Evolutionary conservation across 225 moss, liverwort and hornwort genomes (phyloP).

Genomic region (Physcomitrium patens): DNA sequence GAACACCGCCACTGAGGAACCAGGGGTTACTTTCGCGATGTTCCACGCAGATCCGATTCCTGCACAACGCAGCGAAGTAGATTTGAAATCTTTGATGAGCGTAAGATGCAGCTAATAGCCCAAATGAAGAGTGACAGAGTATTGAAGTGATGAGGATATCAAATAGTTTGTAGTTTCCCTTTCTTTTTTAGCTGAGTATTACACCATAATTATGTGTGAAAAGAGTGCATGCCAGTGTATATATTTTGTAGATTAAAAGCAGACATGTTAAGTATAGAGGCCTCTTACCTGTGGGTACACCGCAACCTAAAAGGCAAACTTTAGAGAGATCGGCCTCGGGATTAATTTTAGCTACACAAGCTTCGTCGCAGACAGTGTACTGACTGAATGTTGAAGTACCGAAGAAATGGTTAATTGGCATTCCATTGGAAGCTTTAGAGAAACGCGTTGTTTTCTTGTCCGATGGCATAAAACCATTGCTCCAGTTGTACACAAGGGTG

Average conservation of each 20-base stretch:
- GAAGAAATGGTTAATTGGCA: slow-evolving; percentile 38
- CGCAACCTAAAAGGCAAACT: slow-evolving; percentile 62
- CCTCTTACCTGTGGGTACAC: slow-evolving; percentile 58
- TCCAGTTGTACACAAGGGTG: slow-evolving; percentile 37
- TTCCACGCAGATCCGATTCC: slow-evolving; percentile 73
- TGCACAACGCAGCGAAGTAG: slow-evolving; percentile 8
- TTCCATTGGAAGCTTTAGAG: slow-evolving; percentile 32
- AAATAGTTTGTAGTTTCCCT: not conserved
- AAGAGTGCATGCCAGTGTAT: too few relatives aligned
- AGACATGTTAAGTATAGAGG: not conserved
- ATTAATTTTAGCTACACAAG: slow-evolving; percentile 49
- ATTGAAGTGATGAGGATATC: not conserved
- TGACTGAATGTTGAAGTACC: slow-evolving; percentile 63
- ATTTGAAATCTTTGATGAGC: not conserved
- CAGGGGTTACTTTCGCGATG: slow-evolving; percentile 56
- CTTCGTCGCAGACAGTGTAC: slow-evolving; percentile 63
- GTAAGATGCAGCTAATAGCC: too few relatives aligned
- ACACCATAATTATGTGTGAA: too few relatives aligned
- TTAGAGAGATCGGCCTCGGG: slow-evolving; percentile 48
- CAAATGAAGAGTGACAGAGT: not conserved
- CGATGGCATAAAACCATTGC: slow-evolving; percentile 36
- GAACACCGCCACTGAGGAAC: slow-evolving; percentile 68
- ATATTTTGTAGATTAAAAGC: not conserved
- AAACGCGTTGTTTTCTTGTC: slow-evolving; percentile 33
- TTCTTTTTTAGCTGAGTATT: not conserved